phyloP scores from a whole-genome alignment of 2,329 filamentous ascomycete species.

The Paecilomyces variotii region DNA sequence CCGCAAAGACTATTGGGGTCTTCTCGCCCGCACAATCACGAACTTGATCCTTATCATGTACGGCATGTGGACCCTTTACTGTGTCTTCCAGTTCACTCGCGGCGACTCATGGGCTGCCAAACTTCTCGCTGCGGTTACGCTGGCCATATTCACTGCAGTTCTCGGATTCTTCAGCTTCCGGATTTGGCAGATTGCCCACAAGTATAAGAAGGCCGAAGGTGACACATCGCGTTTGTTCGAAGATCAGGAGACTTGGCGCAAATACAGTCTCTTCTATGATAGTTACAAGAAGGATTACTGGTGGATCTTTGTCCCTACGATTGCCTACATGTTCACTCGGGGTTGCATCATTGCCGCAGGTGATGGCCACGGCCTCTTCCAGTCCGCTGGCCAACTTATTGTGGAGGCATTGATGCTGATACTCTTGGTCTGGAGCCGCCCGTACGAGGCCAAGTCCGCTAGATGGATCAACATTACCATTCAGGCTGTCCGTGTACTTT shows the following conservation, averaged over 20 bases:
- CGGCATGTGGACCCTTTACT: constrained; percentile 91
- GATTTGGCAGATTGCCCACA: constrained; percentile 68
- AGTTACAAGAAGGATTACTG: constrained; percentile 90
- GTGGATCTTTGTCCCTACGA: constrained; percentile 90
- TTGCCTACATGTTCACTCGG: constrained; percentile 85
- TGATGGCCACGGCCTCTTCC: constrained; percentile 75
- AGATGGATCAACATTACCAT: constrained; percentile 93
- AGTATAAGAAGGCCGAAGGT: constrained; percentile 68
- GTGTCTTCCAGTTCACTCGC: constrained; percentile 86
- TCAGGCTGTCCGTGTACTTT: constrained; percentile 79
- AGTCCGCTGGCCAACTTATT: constrained; percentile 70
- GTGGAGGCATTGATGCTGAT: constrained; percentile 73
- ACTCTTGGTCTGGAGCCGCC: constrained; percentile 74
- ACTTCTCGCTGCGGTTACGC: constrained; percentile 69
- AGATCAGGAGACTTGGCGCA: constrained; percentile 82
- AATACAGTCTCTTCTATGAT: constrained; percentile 97
- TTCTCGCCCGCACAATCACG: constrained; percentile 80
- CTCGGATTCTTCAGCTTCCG: constrained; percentile 77
- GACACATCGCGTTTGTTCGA: constrained; percentile 69
- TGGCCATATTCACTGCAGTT: constrained; percentile 70
- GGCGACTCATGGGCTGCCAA: constrained; percentile 95
- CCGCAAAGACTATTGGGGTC: constrained; percentile 93
- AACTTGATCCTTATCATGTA: constrained; percentile 86
- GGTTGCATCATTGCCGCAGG: constrained; percentile 77
- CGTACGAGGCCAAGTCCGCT: constrained; percentile 76